These are phyloP conservation scores for Reticulascus tulasneorum DNA, from an alignment of 2,329 filamentous ascomycete species.

Conservation along the genomic window DNA sequence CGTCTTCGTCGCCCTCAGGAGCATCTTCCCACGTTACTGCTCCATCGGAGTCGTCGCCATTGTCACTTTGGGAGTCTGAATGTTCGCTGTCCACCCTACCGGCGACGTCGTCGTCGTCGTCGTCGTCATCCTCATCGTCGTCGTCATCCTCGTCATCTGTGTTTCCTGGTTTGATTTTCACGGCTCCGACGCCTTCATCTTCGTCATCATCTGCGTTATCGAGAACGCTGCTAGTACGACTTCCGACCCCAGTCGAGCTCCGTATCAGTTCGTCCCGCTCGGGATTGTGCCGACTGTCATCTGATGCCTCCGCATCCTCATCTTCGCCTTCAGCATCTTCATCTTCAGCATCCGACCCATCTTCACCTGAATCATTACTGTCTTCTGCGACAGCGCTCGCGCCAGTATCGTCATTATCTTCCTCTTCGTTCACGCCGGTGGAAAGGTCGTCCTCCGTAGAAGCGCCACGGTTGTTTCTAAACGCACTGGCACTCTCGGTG, in stretches of 20 bases:
- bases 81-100: slow-evolving; percentile 36
- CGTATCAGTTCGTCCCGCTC: slow-evolving; percentile 24
- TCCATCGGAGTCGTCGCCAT: slow-evolving; percentile 51
- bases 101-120: slow-evolving; percentile 28
- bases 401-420: slow-evolving; percentile 18
- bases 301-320: slow-evolving; percentile 37
- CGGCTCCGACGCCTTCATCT: slow-evolving; percentile 52
- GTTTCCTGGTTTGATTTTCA: slow-evolving; percentile 52
- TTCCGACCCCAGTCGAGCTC: slow-evolving; percentile 3
- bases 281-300: slow-evolving; percentile 32
- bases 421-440: slow-evolving; percentile 11
- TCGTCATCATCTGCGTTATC: slow-evolving; percentile 26
- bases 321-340: slow-evolving; percentile 28
- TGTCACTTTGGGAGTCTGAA: slow-evolving; percentile 43
- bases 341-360: slow-evolving; percentile 35
- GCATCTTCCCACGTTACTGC: slow-evolving; percentile 59
- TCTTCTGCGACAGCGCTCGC: slow-evolving; percentile 21
- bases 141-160: slow-evolving; percentile 41
- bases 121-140: slow-evolving; percentile 38
- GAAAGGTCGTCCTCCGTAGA: slow-evolving; percentile 6
- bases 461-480: too few species aligned
- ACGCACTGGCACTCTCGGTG: slow-evolving; percentile 8
- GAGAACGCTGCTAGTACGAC: slow-evolving; percentile 6
- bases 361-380: slow-evolving; percentile 34
- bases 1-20: slow-evolving; percentile 50